A percentile compares a stretch with the other conserved stretches of the same genome.
Conservation (phyloP, 352 stramenopile species). For the Phytopythium boreale region DNA sequence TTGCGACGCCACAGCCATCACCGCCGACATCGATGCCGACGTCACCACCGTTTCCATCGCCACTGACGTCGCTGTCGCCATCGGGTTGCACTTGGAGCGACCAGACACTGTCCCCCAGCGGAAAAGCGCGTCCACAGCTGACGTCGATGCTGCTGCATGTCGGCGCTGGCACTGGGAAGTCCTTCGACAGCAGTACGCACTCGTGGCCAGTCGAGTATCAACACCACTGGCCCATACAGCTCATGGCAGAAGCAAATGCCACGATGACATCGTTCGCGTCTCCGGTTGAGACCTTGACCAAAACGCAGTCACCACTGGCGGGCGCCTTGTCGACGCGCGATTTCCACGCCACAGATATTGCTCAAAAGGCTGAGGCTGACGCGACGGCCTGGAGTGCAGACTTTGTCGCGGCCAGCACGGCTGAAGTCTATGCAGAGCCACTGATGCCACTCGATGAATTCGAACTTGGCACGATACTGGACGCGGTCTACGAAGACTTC, state of each 20-base stretch:
- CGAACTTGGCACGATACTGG: neutral
- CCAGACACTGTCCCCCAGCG: neutral
- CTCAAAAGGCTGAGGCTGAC: neutral
- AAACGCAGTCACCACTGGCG: no score
- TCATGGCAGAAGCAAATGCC: neutral
- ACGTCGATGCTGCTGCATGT: neutral
- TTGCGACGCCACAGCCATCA: neutral
- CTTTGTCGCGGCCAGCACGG: neutral
- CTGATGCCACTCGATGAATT: neutral
- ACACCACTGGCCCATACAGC: neutral
- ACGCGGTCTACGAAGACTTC: neutral
- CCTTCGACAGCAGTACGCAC: neutral
- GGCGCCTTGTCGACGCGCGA: no score
- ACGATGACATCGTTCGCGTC: neutral
- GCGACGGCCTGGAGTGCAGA: neutral
- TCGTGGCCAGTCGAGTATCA: neutral
- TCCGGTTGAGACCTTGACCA: no score
- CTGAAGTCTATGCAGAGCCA: neutral
- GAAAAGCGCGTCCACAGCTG: neutral
- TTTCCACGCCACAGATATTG: neutral
- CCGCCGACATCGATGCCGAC: no score
- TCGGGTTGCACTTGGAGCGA: neutral
- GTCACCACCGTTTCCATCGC: neutral
- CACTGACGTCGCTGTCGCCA: neutral
- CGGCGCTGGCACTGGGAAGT: neutral